Evolutionary conservation across 2,329 filamentous ascomycete species (phyloP).

Genomic region (Leptographium lundbergii): DNA sequence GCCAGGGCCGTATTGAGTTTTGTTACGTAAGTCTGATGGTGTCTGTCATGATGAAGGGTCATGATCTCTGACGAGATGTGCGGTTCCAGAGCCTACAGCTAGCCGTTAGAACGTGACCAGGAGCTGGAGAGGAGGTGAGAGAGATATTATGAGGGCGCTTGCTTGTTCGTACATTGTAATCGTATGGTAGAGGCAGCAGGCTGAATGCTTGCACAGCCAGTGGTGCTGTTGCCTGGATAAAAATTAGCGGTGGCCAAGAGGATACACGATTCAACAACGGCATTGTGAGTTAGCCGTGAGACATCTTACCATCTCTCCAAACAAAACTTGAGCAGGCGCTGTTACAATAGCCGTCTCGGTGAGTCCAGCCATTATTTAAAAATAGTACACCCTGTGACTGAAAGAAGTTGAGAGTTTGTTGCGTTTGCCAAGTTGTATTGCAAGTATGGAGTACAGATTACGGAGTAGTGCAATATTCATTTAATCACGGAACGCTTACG

Average conservation of each 20-base stretch:
- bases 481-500: no score
- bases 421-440: background rate
- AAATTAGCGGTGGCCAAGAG: background rate
- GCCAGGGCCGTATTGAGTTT: conserved; percentile 70
- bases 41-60: conserved; percentile 88
- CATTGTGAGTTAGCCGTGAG: no score
- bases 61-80: conserved; percentile 79
- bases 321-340: background rate
- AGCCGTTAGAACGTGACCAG: background rate
- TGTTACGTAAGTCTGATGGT: conserved; percentile 89
- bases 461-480: no score
- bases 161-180: conserved; percentile 16
- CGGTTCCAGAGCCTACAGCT: conserved; percentile 41
- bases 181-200: conserved; percentile 16
- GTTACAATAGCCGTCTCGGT: background rate
- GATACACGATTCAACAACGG: no score
- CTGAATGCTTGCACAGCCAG: background rate
- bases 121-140: background rate
- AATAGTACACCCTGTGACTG: background rate
- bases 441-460: background rate
- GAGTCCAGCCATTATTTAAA: background rate
- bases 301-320: background rate
- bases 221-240: background rate
- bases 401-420: background rate
- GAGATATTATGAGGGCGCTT: no score